Evolutionary conservation across 108 stramenopile genomes (phyloP).

Genomic region (Nannochloropsis granulata): DNA sequence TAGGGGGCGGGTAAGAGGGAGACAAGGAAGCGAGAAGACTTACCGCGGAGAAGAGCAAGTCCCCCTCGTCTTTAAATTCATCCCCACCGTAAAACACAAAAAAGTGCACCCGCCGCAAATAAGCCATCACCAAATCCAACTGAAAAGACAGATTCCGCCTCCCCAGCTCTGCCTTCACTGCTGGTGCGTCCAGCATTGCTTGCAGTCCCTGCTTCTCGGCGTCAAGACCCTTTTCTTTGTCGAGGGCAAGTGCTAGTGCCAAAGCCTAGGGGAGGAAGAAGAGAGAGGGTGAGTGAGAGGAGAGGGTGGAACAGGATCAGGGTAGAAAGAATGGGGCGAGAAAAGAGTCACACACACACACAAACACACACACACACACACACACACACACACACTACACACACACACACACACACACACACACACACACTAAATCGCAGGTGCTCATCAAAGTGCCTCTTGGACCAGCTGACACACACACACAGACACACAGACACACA

Average conservation of each 20-base stretch:
- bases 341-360: too few species aligned
- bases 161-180: not conserved
- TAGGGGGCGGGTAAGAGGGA: too few species aligned
- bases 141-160: constrained; percentile 1
- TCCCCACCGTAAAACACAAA: constrained; percentile 30
- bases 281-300: not conserved
- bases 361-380: too few species aligned
- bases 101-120: constrained; percentile 32
- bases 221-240: constrained; percentile 2
- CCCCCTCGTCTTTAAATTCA: constrained; percentile 28
- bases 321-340: too few species aligned
- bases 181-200: not conserved
- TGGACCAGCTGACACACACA: too few species aligned
- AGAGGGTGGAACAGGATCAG: too few species aligned
- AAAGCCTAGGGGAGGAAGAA: not conserved
- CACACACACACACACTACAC: too few species aligned
- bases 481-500: too few species aligned
- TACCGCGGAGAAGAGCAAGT: constrained; percentile 9
- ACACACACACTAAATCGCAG: too few species aligned
- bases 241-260: constrained; percentile 8
- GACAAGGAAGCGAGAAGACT: not conserved
- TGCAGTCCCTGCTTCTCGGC: not conserved
- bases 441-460: too few species aligned
- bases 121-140: constrained; percentile 29
- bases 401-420: too few species aligned